phyloP scores from a whole-genome alignment of 1,284 basidiomycete genomes.

The Pisolithus thermaeus region DNA sequence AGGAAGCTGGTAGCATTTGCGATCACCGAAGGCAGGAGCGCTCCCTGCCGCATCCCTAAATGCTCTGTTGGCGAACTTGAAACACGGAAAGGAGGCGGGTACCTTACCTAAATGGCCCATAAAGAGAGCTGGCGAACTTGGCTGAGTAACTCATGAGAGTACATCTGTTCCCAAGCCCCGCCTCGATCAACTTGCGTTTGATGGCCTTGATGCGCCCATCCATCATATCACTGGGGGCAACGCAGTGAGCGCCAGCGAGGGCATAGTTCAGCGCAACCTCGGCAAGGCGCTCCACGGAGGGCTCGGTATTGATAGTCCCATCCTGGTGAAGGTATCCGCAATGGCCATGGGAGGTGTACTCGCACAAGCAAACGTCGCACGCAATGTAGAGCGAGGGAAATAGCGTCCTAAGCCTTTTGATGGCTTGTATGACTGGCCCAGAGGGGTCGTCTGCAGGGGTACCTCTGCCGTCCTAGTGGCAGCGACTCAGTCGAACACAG shows the following conservation, averaged over 20 bases:
- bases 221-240: constrained; percentile 99
- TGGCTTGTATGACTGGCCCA: constrained; percentile 92
- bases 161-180: constrained; percentile 79
- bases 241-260: constrained; percentile 91
- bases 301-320: constrained; percentile 69
- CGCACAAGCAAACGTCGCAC: constrained; percentile 97
- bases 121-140: constrained; percentile 95
- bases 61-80: constrained; percentile 3
- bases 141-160: constrained; percentile 98
- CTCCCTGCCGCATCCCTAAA: constrained; percentile 91
- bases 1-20: constrained; percentile 97
- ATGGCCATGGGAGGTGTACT: constrained; percentile 98
- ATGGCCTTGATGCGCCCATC: constrained; percentile 91
- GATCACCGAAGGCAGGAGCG: constrained; percentile 89
- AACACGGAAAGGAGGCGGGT: neutral
- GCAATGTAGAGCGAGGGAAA: constrained; percentile 88
- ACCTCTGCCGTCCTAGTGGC: constrained; percentile 69
- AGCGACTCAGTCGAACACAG: neutral
- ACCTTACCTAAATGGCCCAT: constrained; percentile 90
- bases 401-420: constrained; percentile 68
- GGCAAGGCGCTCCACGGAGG: constrained; percentile 82
- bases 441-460: constrained; percentile 85
- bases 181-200: constrained; percentile 80
- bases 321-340: constrained; percentile 80
- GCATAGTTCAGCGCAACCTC: constrained; percentile 93